Conservation (phyloP, 2,329 filamentous ascomycete genomes). For the Dothistroma pini region DNA sequence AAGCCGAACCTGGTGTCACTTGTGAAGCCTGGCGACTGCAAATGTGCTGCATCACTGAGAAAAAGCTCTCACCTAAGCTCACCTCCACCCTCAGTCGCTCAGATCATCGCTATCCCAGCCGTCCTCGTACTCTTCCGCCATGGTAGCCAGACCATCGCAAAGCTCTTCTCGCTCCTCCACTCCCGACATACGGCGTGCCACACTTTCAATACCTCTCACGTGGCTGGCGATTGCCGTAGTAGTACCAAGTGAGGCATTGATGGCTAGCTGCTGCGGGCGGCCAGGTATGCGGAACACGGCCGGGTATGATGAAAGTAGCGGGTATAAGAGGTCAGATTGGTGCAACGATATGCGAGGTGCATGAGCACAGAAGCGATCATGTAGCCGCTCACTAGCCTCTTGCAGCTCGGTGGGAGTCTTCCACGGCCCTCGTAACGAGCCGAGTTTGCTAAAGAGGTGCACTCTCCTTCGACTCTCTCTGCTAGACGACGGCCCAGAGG, state of each 20-base stretch:
- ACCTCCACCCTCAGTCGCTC: constrained; percentile 45
- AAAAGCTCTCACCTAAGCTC: background rate
- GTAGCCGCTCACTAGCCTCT: constrained; percentile 31
- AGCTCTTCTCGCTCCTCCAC: constrained; percentile 80
- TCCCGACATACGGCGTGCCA: constrained; percentile 58
- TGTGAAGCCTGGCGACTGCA: background rate
- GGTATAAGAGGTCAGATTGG: constrained; percentile 59
- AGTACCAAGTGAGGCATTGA: constrained; percentile 60
- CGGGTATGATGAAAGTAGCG: constrained; percentile 80
- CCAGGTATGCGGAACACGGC: constrained; percentile 58
- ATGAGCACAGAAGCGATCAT: constrained; percentile 29
- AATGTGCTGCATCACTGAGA: background rate
- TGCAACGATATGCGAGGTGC: constrained; percentile 35
- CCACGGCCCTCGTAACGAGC: constrained; percentile 41
- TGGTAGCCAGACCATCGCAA: constrained; percentile 74
- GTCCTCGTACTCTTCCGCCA: constrained; percentile 84
- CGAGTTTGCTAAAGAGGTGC: constrained; percentile 42
- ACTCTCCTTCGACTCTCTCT: constrained; percentile 9
- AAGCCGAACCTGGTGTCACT: background rate
- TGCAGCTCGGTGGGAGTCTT: constrained; percentile 30
- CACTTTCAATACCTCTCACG: constrained; percentile 55
- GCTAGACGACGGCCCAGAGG: constrained; percentile 8
- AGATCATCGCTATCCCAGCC: constrained; percentile 71
- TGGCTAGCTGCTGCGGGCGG: constrained; percentile 42
- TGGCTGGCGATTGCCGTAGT: constrained; percentile 68